Evolutionary conservation across 345 rosid genomes (phyloP).

Genomic region (Reutealis trisperma): DNA sequence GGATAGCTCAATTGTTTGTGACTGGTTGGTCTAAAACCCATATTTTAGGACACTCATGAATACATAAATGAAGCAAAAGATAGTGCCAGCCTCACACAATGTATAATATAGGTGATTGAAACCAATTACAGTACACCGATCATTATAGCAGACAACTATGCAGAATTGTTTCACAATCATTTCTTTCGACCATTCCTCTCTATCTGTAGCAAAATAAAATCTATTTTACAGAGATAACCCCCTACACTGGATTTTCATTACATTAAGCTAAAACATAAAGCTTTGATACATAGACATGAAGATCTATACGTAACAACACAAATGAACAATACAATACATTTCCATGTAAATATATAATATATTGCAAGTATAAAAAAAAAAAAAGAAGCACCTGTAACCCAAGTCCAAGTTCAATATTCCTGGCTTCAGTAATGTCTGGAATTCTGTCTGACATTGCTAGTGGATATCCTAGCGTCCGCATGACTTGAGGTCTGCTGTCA

Average conservation of each 20-base stretch:
- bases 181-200: not conserved
- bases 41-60: not conserved
- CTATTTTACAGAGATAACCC: no score
- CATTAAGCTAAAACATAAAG: not conserved
- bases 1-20: not conserved
- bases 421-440: slow-evolving; percentile 86
- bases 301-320: not conserved
- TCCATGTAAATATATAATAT: not conserved
- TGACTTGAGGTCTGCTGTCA: slow-evolving; percentile 77
- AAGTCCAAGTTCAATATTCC: slow-evolving; percentile 91
- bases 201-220: not conserved
- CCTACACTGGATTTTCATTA: not conserved
- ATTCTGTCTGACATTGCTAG: slow-evolving; percentile 64
- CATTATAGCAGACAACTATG: not conserved
- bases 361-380: not conserved
- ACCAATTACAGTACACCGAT: not conserved
- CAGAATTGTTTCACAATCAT: not conserved
- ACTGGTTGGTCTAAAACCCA: not conserved
- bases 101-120: not conserved
- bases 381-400: slow-evolving; percentile 74
- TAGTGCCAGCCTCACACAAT: not conserved
- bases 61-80: not conserved
- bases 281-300: not conserved
- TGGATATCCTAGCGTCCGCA: slow-evolving; percentile 79
- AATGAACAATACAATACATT: not conserved